These are phyloP conservation scores for Fusarium sp. DNA, from an alignment of 2,329 filamentous ascomycete species.

Conservation along the genomic window DNA sequence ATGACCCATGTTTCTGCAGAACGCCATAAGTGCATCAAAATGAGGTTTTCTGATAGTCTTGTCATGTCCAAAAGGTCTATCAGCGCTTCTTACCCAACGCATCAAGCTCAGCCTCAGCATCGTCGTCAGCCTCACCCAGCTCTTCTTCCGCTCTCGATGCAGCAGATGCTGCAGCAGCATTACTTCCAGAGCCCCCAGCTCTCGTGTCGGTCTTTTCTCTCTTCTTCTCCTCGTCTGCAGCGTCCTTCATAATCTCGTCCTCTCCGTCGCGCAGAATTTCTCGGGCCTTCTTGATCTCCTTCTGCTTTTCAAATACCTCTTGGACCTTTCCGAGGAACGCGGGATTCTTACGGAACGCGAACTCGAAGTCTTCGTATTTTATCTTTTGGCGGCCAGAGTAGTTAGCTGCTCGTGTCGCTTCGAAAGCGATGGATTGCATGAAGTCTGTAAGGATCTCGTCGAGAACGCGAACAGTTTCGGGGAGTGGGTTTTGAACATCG, in stretches of 20 bases:
- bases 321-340: constrained; percentile 88
- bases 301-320: constrained; percentile 89
- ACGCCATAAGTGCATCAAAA: constrained; percentile 3
- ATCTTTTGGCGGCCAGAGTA: constrained; percentile 94
- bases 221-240: constrained; percentile 57
- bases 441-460: constrained; percentile 98
- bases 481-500: constrained; percentile 80
- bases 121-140: constrained; percentile 64
- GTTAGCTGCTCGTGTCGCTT: constrained; percentile 85
- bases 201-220: constrained; percentile 47
- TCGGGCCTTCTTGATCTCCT: constrained; percentile 83
- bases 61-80: constrained; percentile 11
- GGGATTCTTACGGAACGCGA: constrained; percentile 87
- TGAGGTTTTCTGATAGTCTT: not conserved
- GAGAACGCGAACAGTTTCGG: constrained; percentile 84
- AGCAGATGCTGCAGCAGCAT: not conserved
- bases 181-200: constrained; percentile 50
- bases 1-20: constrained; percentile 7
- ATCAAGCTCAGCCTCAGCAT: constrained; percentile 57
- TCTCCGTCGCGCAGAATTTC: constrained; percentile 79
- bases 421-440: constrained; percentile 92
- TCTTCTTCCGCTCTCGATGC: constrained; percentile 59
- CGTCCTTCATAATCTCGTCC: constrained; percentile 66
- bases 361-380: constrained; percentile 98
- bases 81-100: constrained; percentile 54